Percentiles rank a stretch among this genome's conserved stretches.
These are phyloP conservation scores for Apiospora marii DNA, from an alignment of 2,329 filamentous ascomycete species.

Conservation along the genomic window DNA sequence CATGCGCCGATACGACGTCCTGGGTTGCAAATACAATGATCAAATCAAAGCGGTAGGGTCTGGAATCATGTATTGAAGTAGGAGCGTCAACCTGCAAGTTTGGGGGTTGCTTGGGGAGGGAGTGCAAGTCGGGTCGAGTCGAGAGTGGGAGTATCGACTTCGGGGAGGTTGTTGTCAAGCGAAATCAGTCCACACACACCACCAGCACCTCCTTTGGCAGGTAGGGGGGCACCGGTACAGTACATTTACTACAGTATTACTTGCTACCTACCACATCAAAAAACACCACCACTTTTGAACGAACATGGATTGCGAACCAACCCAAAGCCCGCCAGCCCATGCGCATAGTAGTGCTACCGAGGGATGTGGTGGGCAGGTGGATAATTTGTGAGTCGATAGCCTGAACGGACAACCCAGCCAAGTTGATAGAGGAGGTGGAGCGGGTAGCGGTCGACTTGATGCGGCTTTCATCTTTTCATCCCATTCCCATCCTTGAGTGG, in stretches of 20 bases:
- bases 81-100: not conserved
- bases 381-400: conserved; percentile 20
- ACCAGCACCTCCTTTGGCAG: conserved; percentile 10
- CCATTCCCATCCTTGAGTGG: conserved; percentile 8
- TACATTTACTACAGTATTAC: not conserved
- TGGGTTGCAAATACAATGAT: conserved; percentile 4
- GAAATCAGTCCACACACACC: conserved; percentile 14
- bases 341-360: conserved; percentile 20
- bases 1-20: conserved; percentile 3
- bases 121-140: conserved; percentile 8
- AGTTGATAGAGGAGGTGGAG: conserved; percentile 15
- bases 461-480: conserved; percentile 18
- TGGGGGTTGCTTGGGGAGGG: conserved; percentile 1
- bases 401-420: not conserved
- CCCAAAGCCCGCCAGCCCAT: conserved; percentile 20
- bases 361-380: conserved; percentile 18
- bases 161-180: conserved; percentile 10
- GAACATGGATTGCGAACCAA: conserved; percentile 13
- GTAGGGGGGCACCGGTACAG: not conserved
- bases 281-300: not conserved
- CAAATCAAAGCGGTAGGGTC: not conserved
- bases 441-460: conserved; percentile 7
- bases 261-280: not conserved
- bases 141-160: conserved; percentile 13
- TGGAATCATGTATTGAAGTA: not conserved